Conservation (phyloP, 1,139 yeast genomes). For the Debaryomycetaceae sp. region DNA sequence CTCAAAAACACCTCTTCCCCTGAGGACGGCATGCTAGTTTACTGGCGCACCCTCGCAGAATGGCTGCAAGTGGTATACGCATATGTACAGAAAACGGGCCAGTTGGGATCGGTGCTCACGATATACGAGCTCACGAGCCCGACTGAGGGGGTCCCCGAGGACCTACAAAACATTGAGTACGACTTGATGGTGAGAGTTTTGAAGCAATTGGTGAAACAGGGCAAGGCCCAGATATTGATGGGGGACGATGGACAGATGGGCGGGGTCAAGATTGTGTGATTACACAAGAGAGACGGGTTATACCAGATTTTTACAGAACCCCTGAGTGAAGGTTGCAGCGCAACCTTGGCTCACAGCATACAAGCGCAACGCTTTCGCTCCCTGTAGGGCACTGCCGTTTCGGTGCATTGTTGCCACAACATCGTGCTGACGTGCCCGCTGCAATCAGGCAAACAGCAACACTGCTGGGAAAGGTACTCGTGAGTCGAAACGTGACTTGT, state of each 20-base stretch:
- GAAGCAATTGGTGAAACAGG: slow-evolving; percentile 54
- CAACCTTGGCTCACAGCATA: too few relatives aligned
- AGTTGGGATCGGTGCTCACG: slow-evolving; percentile 72
- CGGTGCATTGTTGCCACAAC: too few relatives aligned
- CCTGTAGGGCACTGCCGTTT: too few relatives aligned
- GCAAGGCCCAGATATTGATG: slow-evolving; percentile 62
- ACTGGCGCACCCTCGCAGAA: slow-evolving; percentile 69
- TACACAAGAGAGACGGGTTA: too few relatives aligned
- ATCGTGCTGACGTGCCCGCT: too few relatives aligned
- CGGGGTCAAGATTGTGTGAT: slow-evolving; percentile 61
- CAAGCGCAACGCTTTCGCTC: too few relatives aligned
- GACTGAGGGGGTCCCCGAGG: slow-evolving; percentile 54
- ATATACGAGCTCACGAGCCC: slow-evolving; percentile 73
- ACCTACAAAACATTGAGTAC: slow-evolving; percentile 62
- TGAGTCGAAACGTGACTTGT: too few relatives aligned
- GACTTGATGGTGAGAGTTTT: slow-evolving; percentile 52
- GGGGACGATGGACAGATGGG: slow-evolving; percentile 55
- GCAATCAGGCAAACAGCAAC: too few relatives aligned
- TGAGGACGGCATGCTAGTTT: slow-evolving; percentile 47
- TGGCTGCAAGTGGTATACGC: slow-evolving; percentile 61
- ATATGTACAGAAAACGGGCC: slow-evolving; percentile 67
- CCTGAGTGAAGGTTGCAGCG: too few relatives aligned
- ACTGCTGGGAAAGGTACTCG: too few relatives aligned
- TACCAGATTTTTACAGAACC: too few relatives aligned
- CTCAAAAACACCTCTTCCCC: slow-evolving; percentile 43